Percentiles rank a stretch among this genome's conserved stretches.
These are phyloP conservation scores for Chenopodium quinoa DNA, from an alignment of 148 eudicot species.

Conservation along the genomic window DNA sequence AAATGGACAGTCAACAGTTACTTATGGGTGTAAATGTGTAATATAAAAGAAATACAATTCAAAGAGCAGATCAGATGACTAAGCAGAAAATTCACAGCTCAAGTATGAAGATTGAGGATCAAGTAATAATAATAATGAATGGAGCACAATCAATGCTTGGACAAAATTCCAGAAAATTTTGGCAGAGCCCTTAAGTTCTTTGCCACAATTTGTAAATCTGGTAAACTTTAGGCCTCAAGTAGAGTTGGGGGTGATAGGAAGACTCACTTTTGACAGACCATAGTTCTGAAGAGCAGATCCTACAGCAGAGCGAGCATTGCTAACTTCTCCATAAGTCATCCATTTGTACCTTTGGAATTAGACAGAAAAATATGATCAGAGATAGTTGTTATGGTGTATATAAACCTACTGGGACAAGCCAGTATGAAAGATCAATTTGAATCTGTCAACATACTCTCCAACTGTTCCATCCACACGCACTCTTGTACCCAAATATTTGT, in stretches of 20 bases:
- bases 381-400: not conserved
- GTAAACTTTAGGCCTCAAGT: not conserved
- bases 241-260: not conserved
- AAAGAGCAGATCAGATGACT: not conserved
- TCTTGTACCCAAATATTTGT: slow-evolving; percentile 91
- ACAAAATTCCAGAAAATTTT: not conserved
- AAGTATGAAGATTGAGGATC: not conserved
- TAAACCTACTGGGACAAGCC: not conserved
- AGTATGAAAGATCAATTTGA: not conserved
- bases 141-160: not conserved
- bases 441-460: slow-evolving; percentile 79
- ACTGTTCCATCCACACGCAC: slow-evolving; percentile 88
- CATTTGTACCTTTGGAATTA: slow-evolving; percentile 74
- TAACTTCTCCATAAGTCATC: slow-evolving; percentile 92
- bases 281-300: slow-evolving; percentile 77
- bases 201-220: not conserved
- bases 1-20: slow-evolving; percentile 14
- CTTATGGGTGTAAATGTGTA: not conserved
- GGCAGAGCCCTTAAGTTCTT: slow-evolving; percentile 1
- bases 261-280: slow-evolving; percentile 66
- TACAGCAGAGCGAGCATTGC: slow-evolving; percentile 71
- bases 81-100: not conserved
- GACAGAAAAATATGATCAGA: slow-evolving; percentile 18
- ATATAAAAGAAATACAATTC: not conserved
- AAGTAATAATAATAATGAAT: not conserved